A percentile compares a stretch with the other conserved stretches of the same genome.
Conservation (phyloP, 805 yeast species). For the Myxozyma mucilagina region DNA sequence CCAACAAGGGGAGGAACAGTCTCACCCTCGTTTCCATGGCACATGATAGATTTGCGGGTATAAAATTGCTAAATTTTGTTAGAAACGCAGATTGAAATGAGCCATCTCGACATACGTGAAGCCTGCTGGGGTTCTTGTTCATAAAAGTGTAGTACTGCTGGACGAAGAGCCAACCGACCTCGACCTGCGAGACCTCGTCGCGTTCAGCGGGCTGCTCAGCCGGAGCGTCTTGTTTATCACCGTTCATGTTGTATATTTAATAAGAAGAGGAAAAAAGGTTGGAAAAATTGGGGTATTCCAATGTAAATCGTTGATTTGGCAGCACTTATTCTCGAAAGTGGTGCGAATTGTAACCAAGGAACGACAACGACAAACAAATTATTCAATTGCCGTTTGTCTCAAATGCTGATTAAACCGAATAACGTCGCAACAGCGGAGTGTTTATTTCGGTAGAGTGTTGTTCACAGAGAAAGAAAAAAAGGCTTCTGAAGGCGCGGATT, state of each 20-base stretch:
- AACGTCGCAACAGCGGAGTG: no score
- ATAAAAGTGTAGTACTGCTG: slow-evolving; percentile 43
- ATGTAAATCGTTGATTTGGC: no score
- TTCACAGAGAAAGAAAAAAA: no score
- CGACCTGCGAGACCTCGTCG: slow-evolving; percentile 30
- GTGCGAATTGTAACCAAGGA: no score
- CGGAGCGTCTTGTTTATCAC: not conserved
- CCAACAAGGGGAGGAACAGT: slow-evolving; percentile 36
- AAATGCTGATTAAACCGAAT: no score
- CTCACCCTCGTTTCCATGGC: slow-evolving; percentile 45
- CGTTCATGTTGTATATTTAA: slow-evolving; percentile 7
- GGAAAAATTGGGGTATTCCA: no score
- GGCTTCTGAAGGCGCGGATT: no score
- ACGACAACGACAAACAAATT: no score
- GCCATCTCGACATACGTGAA: slow-evolving; percentile 34
- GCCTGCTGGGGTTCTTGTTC: slow-evolving; percentile 38
- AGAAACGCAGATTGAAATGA: not conserved
- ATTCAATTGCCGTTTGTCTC: no score
- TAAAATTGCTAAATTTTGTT: slow-evolving; percentile 39
- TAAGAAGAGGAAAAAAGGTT: not conserved
- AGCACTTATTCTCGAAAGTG: no score
- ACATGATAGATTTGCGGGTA: slow-evolving; percentile 39
- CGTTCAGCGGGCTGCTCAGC: not conserved
- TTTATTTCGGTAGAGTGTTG: no score
- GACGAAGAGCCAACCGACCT: slow-evolving; percentile 46